Conservation (phyloP, 2,329 filamentous ascomycete species). For the Balansia obtecta region DNA sequence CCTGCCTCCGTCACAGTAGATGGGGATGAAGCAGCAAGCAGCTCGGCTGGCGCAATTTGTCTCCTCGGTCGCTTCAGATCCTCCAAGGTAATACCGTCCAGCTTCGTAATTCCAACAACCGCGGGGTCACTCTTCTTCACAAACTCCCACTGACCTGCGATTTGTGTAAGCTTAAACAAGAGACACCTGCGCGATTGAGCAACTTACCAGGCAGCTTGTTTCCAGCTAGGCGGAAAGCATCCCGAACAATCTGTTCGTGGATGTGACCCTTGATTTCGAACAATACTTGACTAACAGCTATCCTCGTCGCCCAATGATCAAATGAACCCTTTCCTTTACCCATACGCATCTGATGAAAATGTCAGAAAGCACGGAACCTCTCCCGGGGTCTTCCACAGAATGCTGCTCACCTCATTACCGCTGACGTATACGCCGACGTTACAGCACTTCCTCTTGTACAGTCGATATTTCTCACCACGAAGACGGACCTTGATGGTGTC, state of each 20-base stretch:
- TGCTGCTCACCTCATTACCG: constrained; percentile 62
- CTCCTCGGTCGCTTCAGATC: constrained; percentile 71
- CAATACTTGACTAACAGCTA: constrained; percentile 81
- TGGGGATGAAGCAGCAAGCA: constrained; percentile 21
- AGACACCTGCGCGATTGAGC: background rate
- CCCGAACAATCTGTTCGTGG: constrained; percentile 87
- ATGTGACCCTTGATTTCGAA: constrained; percentile 87
- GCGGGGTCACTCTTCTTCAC: constrained; percentile 85
- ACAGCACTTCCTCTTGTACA: constrained; percentile 84
- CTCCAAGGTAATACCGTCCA: constrained; percentile 73
- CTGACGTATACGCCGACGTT: constrained; percentile 93
- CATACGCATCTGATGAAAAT: constrained; percentile 63
- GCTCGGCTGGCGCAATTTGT: constrained; percentile 38
- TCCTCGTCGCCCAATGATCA: constrained; percentile 87
- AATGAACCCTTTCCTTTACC: constrained; percentile 97
- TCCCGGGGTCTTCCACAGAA: background rate
- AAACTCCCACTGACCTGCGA: constrained; percentile 71
- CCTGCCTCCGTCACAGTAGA: constrained; percentile 21
- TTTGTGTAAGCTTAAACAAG: constrained; percentile 11
- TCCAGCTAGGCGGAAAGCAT: constrained; percentile 87
- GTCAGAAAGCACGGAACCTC: background rate
- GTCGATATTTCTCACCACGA: constrained; percentile 78
- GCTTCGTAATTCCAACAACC: constrained; percentile 84
- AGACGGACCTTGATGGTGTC: constrained; percentile 85
- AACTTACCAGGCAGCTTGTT: constrained; percentile 82